These are phyloP conservation scores for Tetrahymena thermophila DNA, from an alignment of 73 alveolate species.

Conservation along the genomic window DNA sequence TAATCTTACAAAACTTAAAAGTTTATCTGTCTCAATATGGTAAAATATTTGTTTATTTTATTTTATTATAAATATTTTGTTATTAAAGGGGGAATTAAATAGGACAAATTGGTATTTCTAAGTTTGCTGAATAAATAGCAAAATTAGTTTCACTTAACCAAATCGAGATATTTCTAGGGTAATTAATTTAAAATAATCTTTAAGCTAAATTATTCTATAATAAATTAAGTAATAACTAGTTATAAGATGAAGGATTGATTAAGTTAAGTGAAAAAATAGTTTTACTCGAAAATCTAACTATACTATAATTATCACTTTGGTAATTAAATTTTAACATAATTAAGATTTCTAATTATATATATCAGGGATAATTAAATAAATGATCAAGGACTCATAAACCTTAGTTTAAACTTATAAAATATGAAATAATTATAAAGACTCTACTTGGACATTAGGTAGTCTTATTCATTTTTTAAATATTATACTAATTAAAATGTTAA, in stretches of 20 bases:
- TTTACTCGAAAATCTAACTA: background rate
- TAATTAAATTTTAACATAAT: too few species aligned
- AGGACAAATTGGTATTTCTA: background rate
- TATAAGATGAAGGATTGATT: background rate
- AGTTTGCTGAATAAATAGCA: background rate
- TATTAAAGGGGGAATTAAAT: background rate
- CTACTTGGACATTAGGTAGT: background rate
- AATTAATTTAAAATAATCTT: too few species aligned
- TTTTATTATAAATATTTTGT: too few species aligned
- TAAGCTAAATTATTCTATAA: too few species aligned
- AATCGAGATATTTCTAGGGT: background rate
- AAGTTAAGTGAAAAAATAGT: background rate
- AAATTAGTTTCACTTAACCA: too few species aligned
- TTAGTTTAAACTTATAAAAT: too few species aligned
- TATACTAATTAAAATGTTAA: too few species aligned
- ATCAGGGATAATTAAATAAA: background rate
- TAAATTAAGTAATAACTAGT: background rate
- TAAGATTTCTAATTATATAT: too few species aligned
- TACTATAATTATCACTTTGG: background rate
- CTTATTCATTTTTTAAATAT: too few species aligned
- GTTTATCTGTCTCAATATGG: background rate
- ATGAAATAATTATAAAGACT: background rate
- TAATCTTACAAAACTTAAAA: background rate
- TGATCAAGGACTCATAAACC: background rate
- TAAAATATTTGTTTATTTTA: too few species aligned